Base-by-base conservation (phyloP, 2,329 filamentous ascomycete species). In the Nectriaceae sp. region DNA sequence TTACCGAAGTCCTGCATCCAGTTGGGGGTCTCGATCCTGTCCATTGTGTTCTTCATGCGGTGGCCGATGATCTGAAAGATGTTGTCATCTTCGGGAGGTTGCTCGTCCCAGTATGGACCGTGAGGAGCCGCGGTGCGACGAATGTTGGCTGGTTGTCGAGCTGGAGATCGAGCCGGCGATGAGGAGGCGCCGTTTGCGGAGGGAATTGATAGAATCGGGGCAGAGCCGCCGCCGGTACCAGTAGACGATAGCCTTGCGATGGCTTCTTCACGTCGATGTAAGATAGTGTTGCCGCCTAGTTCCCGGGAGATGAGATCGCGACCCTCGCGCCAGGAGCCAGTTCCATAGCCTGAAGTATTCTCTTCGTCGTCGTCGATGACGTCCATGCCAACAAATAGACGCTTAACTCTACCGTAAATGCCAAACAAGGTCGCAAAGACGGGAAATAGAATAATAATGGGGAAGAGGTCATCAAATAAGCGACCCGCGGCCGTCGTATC, bases 271-370 rank as follows among this genome's bases (percentile, higher is more conserved):
- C 76, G 71, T 42, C 78, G 73, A 50, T 76, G 72, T 41, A 78
- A 70, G 36, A 79, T 75, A 3, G 80, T 79, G 29, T 78, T 80
- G 13, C 87, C 87, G 50, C 85, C 83, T 6, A 92, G 70, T 65
- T 97, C 94, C 21, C 90, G 83, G 54, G 96, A 90, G 53, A 99
- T 96, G 21, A 99, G 79, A 42, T 92, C 88, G 42, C 90, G 82
- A 3, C 94, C 94, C 71, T 97, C 94, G 40, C 92, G 84, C 94
- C 93, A 97, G 2, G 87, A 87, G 2, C 89, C 90, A 1, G 86
- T 85, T 13, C 90, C 90, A 55, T 87, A 90, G 3, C 81, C 82
- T 3, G 75, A 75, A 5, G 78, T 75, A 42, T 82, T 82, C 21
- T 85, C 83, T 18, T 83, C 81, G 13, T 88, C 81, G 33, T 92